Percentiles rank a stretch among this genome's conserved stretches.
phyloP scores from a whole-genome alignment of 1,284 basidiomycete species.

The Neotropicomus parvogracilis region DNA sequence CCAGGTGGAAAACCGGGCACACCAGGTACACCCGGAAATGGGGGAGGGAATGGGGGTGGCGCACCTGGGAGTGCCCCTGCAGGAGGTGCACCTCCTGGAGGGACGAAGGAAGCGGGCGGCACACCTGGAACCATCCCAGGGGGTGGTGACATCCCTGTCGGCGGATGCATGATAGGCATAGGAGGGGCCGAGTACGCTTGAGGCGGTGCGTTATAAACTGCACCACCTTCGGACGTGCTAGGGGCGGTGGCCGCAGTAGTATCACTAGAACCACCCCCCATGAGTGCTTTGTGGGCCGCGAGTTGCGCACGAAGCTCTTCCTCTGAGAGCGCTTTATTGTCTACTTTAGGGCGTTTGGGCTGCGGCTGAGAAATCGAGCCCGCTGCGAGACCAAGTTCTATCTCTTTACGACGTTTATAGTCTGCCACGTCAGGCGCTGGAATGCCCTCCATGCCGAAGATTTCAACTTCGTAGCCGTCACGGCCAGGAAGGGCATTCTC shows the following conservation, averaged over 20 bases:
- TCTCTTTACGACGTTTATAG: slow-evolving; percentile 92
- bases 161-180: slow-evolving; percentile 39
- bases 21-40: slow-evolving; percentile 40
- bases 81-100: slow-evolving; percentile 33
- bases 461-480: slow-evolving; percentile 98
- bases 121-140: slow-evolving; percentile 38
- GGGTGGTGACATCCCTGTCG: slow-evolving; percentile 42
- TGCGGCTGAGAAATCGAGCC: slow-evolving; percentile 77
- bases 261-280: slow-evolving; percentile 59
- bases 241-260: slow-evolving; percentile 35
- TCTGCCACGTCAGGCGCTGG: slow-evolving; percentile 91
- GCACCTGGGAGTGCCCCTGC: slow-evolving; percentile 34
- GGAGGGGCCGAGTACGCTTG: slow-evolving; percentile 61
- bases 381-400: slow-evolving; percentile 82
- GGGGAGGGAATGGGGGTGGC: slow-evolving; percentile 34
- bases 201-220: slow-evolving; percentile 66
- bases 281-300: slow-evolving; percentile 86
- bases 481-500: slow-evolving; percentile 95
- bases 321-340: slow-evolving; percentile 77
- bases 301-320: slow-evolving; percentile 85
- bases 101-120: slow-evolving; percentile 35
- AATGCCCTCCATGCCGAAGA: slow-evolving; percentile 99
- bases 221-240: slow-evolving; percentile 39
- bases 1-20: slow-evolving; percentile 45
- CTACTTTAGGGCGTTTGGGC: slow-evolving; percentile 78